Base-by-base conservation (phyloP, 331 rosid genomes). In the Arachis monticola region DNA sequence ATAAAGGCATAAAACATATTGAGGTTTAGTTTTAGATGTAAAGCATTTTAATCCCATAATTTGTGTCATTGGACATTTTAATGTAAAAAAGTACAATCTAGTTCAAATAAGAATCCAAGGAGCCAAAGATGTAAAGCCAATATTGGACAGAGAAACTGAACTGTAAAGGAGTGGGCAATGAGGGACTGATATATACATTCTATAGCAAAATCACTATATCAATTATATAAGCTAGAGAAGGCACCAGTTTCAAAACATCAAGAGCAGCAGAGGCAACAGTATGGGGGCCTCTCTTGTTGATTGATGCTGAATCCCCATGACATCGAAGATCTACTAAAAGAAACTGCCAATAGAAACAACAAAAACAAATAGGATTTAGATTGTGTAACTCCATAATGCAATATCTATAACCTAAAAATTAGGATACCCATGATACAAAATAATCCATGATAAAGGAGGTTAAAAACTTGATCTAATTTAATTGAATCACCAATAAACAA, bases 291-390 rank as follows among this genome's bases (percentile, higher is more conserved):
- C 86, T 87, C 84, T 83, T 92, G 77, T 80, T 85, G 60, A 77
- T 82, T 52, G 86, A 83, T 42, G 97, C 73, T 63, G 97, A 94
- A 87, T 92, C 96, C 9, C 96, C 99, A 71, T 94, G 99, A 82
- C 99, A 94, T 30, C 93, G 92, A 64, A 94, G 73, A 81, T 92
- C 97, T 35, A 92, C 97, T 62, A 92, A 80, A 74, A 94, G 97
- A 87, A 94, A 92, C 99, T 91, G 80, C 60, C 73, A 51, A 59
- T 48, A 61, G 27, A 80, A 52, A 76, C 17, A 82, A 69, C 52
- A 55, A 50, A 35, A 77, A 73, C 41, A 81, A 41, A 64, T 35
- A 76, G 69, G 75, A 80, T 79, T 60, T 13, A 47, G 44, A 58
- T 46, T 58, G 71, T 67, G 69, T 58, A 22, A 67, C 62, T 70